Base-by-base conservation (phyloP, 2,329 filamentous ascomycete genomes). In the Aspergillus sp. region DNA sequence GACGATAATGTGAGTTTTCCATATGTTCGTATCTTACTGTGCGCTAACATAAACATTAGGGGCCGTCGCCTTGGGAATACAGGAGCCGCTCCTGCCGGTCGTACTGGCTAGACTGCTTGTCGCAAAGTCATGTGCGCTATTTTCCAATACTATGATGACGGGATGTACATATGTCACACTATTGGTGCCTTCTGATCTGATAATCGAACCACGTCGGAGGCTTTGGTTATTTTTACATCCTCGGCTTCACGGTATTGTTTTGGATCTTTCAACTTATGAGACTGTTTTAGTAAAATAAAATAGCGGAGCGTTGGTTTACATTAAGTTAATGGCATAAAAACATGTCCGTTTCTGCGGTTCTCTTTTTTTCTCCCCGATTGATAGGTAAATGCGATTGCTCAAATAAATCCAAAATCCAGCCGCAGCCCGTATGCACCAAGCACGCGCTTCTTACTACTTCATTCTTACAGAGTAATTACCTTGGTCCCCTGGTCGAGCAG, bases 1-100 rank as follows among this genome's bases (percentile, higher is more conserved):
- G 66, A 81, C 79, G 12, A 76, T 88, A 69, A 87, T 87, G 85
- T 86, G 75, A 80, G 82, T 72, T 53, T 30, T 15, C 22, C 45
- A 11, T 13, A 20, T 15, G 11, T 4, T 44, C n/a, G 19, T 30
- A 8, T 40, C 24, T 47, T 40, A 20, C 27, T 49, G 11, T 20
- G 41, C 51, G 42, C 61, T 66, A 34, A 68, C 51, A 34, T 17
- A 13, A 22, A 12, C 5, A 42, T 34, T 33, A 71, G 69, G 68
- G 61, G 67, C 60, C 69, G 69, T 57, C 68, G 69, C 17, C 50
- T 70, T 49, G 66, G 61, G 55, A 70, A 69, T 54, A 57, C 60
- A 19, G 58, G 56, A 15, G 57, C 60, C 13, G 57, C 60, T 20
- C 60, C 51, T n/a, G 61, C 60, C 46, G 54, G 60, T 52, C 61